Evolutionary conservation across 345 rosid species (phyloP), one percentile per base, ranked within the genome.

Genomic region (Citrus maxima): DNA sequence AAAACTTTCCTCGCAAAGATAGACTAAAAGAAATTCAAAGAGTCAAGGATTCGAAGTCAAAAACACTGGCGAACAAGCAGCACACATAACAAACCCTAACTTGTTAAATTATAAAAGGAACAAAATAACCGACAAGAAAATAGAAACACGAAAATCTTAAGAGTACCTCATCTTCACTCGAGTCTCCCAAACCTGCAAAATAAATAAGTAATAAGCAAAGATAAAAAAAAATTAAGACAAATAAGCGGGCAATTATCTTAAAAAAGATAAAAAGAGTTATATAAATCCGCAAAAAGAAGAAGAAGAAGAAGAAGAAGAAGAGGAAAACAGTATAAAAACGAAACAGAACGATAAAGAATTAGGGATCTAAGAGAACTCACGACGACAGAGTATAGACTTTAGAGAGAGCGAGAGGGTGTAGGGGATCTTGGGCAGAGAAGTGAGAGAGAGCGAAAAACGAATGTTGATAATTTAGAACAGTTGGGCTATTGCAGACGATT

Each of bases 141-240:
- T n/a, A 37, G 37, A 61, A 61, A 28, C 10, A 63, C 4, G 51
- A 69, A 67, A 70, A 77, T 37, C 35, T 5, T 5, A 35, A 71
- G 61, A 38, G 49, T 75, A 87, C 92, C 88, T 87, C 90, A 89
- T 89, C 42, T 46, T 86, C 80, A 71, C 81, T 60, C 30, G 7
- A 68, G 60, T 62, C n/a, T 8, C 79, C 61, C 42, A 77, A 60
- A 86, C 73, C 84, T 83, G 77, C 78, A 42, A 72, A 59, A 3
- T 5, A 76, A 49, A 70, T 3, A 6, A 66, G 8, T 7, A 56
- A 22, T 22, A 12, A 18, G 51, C 18, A 46, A 46, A 46, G 18
- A 13, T 3, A 9, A 12, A 46, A 46, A 9, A 2, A 42, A 46
- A 46, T 46, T 12, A 46, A 46, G 13, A 46, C 18, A 1, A 46